phyloP scores from a whole-genome alignment of 2,329 filamentous ascomycete genomes.

The Diplocarpon rosae region DNA sequence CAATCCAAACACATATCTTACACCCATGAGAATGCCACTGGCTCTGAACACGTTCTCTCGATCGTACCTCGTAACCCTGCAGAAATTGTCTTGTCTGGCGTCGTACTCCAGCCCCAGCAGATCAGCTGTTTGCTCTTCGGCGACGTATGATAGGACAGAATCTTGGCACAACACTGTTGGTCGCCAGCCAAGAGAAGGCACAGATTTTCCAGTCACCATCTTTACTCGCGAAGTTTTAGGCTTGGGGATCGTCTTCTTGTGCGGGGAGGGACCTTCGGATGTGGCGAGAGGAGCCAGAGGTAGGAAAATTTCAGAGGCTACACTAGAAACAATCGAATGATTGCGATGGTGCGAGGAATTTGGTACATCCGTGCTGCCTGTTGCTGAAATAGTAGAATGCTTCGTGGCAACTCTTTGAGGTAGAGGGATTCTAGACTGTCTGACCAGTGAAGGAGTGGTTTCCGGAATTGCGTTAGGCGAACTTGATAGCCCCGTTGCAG shows the following conservation, averaged over 20 bases:
- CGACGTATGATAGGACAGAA: constrained; percentile 8
- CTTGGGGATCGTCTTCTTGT: background rate
- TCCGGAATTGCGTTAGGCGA: background rate
- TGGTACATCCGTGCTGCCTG: background rate
- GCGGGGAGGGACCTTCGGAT: background rate
- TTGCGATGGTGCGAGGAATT: background rate
- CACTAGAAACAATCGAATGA: background rate
- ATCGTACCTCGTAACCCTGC: constrained; percentile 2
- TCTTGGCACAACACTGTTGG: constrained; percentile 1
- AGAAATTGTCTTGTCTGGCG: background rate
- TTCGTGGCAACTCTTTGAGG: background rate
- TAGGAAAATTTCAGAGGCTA: background rate
- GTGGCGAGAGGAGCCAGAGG: background rate
- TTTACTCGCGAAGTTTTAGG: background rate
- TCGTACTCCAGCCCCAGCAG: constrained; percentile 3
- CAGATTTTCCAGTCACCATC: background rate
- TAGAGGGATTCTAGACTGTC: background rate
- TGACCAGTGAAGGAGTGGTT: background rate
- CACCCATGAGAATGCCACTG: constrained; percentile 12
- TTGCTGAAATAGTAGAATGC: background rate
- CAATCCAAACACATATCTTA: constrained; percentile 12
- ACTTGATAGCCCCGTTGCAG: background rate
- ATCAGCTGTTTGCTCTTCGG: background rate
- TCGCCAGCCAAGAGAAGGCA: background rate
- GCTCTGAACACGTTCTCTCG: constrained; percentile 12